A percentile compares a stretch with the other conserved stretches of the same genome.
Evolutionary conservation across 768 basidiomycete genomes (phyloP).

Genomic region (Exsudoporus frostii): DNA sequence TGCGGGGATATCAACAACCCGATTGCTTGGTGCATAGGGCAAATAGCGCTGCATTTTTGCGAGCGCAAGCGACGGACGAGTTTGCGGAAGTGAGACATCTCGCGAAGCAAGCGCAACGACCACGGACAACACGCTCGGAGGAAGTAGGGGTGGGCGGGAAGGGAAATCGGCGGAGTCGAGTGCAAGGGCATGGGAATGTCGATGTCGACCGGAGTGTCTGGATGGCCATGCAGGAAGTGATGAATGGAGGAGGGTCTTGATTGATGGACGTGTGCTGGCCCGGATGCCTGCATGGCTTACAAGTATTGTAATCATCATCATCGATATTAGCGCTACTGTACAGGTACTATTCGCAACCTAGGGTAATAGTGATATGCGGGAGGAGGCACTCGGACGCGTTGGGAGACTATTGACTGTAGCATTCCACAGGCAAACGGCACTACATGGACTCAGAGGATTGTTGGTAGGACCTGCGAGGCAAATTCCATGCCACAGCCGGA

Average conservation of each 20-base stretch:
- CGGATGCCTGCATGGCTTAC: background rate
- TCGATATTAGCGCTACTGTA: background rate
- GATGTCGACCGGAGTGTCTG: constrained; percentile 14
- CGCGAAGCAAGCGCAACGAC: constrained; percentile 42
- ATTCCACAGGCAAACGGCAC: no score
- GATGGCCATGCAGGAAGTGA: constrained; percentile 27
- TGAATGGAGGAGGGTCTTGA: background rate
- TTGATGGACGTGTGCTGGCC: background rate
- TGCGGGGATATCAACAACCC: constrained; percentile 47
- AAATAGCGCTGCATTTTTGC: constrained; percentile 58
- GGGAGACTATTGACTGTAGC: no score
- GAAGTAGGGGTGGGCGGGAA: background rate
- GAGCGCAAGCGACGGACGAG: constrained; percentile 73
- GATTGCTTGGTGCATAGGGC: constrained; percentile 69
- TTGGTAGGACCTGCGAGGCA: no score
- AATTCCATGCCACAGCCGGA: no score
- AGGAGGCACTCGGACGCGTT: no score
- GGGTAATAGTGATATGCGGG: background rate
- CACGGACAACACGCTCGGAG: background rate
- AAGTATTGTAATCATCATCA: background rate
- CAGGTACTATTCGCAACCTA: background rate
- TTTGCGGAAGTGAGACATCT: constrained; percentile 69
- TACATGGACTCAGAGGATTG: no score
- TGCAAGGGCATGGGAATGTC: background rate
- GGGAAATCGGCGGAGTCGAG: constrained; percentile 12